These are phyloP conservation scores for Coprinellus aureogranulatus DNA, from an alignment of 768 basidiomycete genomes.

Conservation along the genomic window DNA sequence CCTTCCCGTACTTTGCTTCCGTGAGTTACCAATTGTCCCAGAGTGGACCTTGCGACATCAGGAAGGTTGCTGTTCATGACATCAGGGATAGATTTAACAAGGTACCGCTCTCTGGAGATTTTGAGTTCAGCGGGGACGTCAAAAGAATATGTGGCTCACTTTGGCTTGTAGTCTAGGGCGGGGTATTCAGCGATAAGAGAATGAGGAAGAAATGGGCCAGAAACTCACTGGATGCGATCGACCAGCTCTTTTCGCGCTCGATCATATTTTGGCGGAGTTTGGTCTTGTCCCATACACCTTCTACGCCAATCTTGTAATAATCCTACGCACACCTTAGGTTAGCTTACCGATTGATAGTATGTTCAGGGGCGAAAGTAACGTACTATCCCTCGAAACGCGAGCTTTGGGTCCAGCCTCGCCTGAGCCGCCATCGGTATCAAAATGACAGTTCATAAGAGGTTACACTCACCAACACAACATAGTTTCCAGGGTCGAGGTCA, in stretches of 20 bases:
- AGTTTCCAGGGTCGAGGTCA: conserved; percentile 37
- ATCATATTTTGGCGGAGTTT: conserved; percentile 25
- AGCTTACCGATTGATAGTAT: no score
- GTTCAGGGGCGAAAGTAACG: no score
- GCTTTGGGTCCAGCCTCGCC: no score
- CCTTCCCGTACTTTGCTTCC: conserved; percentile 15
- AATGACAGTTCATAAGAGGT: conserved; percentile 8
- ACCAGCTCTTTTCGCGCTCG: conserved; percentile 27
- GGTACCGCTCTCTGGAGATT: no score
- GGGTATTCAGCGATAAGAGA: not conserved
- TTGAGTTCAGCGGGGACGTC: no score
- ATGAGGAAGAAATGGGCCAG: not conserved
- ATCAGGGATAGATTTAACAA: conserved; percentile 4
- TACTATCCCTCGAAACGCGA: no score
- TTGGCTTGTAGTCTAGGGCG: conserved; percentile 4
- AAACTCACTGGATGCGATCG: conserved; percentile 29
- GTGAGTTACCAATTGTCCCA: conserved; percentile 19
- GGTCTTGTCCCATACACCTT: conserved; percentile 27
- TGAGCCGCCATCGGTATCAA: no score
- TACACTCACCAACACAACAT: conserved; percentile 35
- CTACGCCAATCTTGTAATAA: conserved; percentile 24
- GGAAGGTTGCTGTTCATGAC: conserved; percentile 14
- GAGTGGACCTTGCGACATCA: conserved; percentile 15
- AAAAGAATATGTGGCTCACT: no score
- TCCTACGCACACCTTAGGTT: no score